Conservation (phyloP, 225 moss, liverwort and hornwort species). For the Thuidium tamariscinum region DNA sequence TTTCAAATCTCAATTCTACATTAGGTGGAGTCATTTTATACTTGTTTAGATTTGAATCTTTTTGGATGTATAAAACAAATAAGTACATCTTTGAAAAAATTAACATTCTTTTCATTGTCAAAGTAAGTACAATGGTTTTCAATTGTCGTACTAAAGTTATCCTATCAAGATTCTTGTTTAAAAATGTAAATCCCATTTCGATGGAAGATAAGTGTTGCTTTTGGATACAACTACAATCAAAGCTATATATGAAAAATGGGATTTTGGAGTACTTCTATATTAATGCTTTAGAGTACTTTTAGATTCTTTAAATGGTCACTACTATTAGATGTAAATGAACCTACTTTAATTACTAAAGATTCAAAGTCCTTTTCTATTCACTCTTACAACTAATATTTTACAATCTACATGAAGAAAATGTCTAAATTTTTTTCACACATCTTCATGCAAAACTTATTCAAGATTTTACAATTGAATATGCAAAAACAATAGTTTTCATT, state of each 20-base stretch:
- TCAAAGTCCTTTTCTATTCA: too few species aligned
- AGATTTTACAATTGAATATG: accelerated
- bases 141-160: background rate
- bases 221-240: accelerated
- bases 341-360: accelerated
- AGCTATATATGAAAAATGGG: too few species aligned
- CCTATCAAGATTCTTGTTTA: background rate
- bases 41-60: background rate
- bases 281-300: too few species aligned
- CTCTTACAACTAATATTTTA: background rate
- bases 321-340: background rate
- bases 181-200: accelerated
- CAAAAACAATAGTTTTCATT: background rate
- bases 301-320: background rate
- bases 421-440: background rate
- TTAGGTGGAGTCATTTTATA: accelerated
- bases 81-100: accelerated
- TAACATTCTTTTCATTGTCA: background rate
- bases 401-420: background rate
- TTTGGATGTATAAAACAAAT: background rate
- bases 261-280: accelerated
- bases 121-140: background rate
- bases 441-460: accelerated
- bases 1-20: background rate
- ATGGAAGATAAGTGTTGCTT: accelerated